Conservation (phyloP, 2,329 filamentous ascomycete species). For the Diaporthe humulicola region DNA sequence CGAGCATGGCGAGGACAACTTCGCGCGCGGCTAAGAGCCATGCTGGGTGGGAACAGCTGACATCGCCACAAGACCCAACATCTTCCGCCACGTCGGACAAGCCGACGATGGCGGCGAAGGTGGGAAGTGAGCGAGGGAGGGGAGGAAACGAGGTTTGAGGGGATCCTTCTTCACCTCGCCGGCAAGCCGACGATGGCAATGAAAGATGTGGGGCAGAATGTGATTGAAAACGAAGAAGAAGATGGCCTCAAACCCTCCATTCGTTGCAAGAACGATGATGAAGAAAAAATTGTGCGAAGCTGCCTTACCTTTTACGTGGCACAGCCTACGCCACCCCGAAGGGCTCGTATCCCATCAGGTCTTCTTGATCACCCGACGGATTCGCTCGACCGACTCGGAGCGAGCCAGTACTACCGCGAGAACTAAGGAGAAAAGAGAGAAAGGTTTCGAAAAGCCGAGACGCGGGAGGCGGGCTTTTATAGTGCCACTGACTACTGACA, state of each 20-base stretch:
- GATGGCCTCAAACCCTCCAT: not conserved
- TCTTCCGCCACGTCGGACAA: not conserved
- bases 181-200: slow-evolving; percentile 10
- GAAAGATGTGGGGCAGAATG: not conserved
- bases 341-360: slow-evolving; percentile 3
- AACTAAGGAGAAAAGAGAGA: not conserved
- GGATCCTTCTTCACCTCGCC: slow-evolving; percentile 13
- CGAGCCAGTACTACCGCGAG: not conserved
- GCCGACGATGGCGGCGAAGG: not conserved
- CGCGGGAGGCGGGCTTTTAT: not conserved
- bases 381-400: not conserved
- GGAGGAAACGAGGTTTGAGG: not conserved
- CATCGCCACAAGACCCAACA: not conserved
- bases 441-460: not conserved
- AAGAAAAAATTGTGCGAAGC: not conserved
- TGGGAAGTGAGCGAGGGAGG: not conserved
- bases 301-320: not conserved
- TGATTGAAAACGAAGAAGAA: not conserved
- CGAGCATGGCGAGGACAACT: not conserved
- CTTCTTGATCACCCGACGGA: slow-evolving; percentile 6
- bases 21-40: not conserved
- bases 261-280: slow-evolving; percentile 5
- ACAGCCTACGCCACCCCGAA: slow-evolving; percentile 1
- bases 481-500: slow-evolving; percentile 5
- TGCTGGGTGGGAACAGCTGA: not conserved